A percentile compares a stretch with the other conserved stretches of the same genome.
Conservation (phyloP, 768 basidiomycete species). For the button mushroom (Agaricus bisporus) region DNA sequence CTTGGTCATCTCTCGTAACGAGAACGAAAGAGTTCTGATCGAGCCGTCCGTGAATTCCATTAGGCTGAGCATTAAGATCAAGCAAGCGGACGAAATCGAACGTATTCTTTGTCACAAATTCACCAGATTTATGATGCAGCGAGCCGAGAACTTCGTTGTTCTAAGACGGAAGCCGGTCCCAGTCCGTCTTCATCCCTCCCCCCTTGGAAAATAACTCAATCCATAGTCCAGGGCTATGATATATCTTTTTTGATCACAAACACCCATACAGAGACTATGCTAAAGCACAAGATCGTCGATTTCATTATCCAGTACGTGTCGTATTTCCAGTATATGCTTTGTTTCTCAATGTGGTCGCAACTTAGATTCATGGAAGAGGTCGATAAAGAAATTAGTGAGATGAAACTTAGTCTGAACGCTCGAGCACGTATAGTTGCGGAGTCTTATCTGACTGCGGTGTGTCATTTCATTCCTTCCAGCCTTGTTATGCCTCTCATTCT, state of each 20-base stretch:
- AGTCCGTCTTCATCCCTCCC: conserved; percentile 35
- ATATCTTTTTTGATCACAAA: conserved; percentile 99
- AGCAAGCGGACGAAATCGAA: conserved; percentile 99
- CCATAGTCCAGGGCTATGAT: conserved; percentile 78
- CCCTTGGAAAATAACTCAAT: neutral
- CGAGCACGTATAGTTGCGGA: conserved; percentile 96
- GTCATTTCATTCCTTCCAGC: conserved; percentile 20
- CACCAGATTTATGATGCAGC: conserved; percentile 97
- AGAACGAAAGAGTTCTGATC: conserved; percentile 94
- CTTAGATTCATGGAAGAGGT: conserved; percentile 97
- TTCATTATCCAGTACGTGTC: conserved; percentile 91
- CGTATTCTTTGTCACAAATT: conserved; percentile 97
- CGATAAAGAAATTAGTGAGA: conserved; percentile 98
- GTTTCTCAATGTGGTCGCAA: conserved; percentile 1
- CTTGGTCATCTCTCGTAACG: conserved; percentile 91
- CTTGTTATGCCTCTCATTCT: conserved; percentile 1
- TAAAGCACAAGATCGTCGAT: conserved; percentile 99
- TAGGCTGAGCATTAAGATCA: conserved; percentile 95
- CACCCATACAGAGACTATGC: conserved; percentile 94
- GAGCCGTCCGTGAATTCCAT: conserved; percentile 98
- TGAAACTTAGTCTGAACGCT: conserved; percentile 96
- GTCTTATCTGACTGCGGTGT: conserved; percentile 87
- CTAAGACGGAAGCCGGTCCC: conserved; percentile 90
- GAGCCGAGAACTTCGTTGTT: conserved; percentile 96
- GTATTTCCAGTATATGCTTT: neutral